Conservation (phyloP, 345 rosid genomes). For the Trapa incisa region DNA sequence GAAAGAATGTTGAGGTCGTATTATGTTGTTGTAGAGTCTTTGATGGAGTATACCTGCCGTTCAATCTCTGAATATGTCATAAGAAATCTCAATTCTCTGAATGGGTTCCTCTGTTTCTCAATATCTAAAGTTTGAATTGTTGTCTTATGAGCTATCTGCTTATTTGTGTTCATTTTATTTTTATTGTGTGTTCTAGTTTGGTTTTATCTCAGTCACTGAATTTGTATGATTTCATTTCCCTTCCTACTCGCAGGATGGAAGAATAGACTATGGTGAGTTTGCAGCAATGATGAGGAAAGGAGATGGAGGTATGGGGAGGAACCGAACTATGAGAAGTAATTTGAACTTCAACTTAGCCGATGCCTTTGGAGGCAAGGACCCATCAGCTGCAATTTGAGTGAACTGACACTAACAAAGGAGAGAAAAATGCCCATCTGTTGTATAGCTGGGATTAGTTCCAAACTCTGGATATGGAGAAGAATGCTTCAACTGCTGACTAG, state of each 20-base stretch:
- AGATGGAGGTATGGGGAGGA: conserved; percentile 52
- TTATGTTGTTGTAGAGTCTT: not conserved
- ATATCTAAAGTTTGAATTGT: not conserved
- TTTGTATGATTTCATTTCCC: not conserved
- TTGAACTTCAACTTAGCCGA: conserved; percentile 63
- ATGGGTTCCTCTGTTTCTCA: not conserved
- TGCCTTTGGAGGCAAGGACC: conserved; percentile 41
- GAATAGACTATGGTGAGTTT: conserved; percentile 77
- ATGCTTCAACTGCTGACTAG: not conserved
- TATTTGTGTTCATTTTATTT: not conserved
- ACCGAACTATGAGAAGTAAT: conserved; percentile 65
- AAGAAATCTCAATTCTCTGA: not conserved
- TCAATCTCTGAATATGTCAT: not conserved
- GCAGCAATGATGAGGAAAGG: conserved; percentile 80
- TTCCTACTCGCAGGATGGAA: conserved; percentile 48
- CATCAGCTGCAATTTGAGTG: conserved; percentile 4
- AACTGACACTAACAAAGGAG: not conserved
- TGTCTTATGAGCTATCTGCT: not conserved
- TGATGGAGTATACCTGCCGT: not conserved
- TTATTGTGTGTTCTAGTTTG: not conserved
- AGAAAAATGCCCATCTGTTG: not conserved
- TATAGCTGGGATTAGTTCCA: not conserved
- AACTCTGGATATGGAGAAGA: not conserved
- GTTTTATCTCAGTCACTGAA: not conserved
- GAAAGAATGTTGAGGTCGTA: not conserved